Evolutionary conservation across 768 basidiomycete genomes (phyloP).

Genomic region (Lentinula sp.): DNA sequence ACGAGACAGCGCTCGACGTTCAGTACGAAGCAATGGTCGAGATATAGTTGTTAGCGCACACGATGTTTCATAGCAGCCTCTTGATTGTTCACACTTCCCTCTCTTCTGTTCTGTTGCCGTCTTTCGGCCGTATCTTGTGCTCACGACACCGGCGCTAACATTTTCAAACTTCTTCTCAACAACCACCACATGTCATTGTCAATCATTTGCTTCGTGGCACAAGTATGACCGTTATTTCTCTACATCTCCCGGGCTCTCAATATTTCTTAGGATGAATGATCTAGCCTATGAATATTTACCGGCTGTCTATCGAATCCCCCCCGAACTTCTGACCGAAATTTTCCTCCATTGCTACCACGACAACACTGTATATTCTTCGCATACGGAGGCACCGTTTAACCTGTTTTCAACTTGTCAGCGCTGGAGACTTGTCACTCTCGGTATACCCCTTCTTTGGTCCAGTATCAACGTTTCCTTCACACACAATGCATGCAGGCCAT

Average conservation of each 20-base stretch:
- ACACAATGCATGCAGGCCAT: neutral
- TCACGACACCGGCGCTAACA: neutral
- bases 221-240: neutral
- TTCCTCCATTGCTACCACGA: constrained; percentile 4
- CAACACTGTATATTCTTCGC: neutral
- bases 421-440: neutral
- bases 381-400: constrained; percentile 4
- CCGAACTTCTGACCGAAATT: neutral
- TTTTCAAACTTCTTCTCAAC: neutral
- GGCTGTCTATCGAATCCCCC: neutral
- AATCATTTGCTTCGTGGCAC: neutral
- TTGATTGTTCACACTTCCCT: neutral
- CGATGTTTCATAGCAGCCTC: constrained; percentile 39
- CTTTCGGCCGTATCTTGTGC: too few species aligned
- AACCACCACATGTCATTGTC: neutral
- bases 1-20: constrained; percentile 53
- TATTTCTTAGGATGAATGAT: neutral
- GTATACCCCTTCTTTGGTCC: neutral
- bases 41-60: constrained; percentile 65
- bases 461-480: neutral
- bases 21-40: constrained; percentile 65
- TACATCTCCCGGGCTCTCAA: neutral
- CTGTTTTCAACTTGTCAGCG: neutral
- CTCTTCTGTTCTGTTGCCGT: neutral
- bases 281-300: neutral